Conservation (phyloP, 2,329 filamentous ascomycete species). For the Stemphylium lycopersici region DNA sequence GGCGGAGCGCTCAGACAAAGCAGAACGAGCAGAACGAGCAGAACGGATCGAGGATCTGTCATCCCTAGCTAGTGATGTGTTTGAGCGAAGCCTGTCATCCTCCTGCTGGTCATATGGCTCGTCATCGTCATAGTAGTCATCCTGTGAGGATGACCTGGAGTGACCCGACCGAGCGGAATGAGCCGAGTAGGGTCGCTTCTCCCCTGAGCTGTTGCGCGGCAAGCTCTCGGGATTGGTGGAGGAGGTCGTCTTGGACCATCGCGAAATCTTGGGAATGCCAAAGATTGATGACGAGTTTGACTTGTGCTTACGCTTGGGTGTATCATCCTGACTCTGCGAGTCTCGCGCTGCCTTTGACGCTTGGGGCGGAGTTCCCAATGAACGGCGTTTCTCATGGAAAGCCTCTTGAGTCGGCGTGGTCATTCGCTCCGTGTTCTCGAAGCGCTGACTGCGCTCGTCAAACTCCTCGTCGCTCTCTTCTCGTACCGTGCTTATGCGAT, state of each 20-base stretch:
- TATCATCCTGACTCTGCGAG: slow-evolving; percentile 77
- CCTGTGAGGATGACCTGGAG: slow-evolving; percentile 81
- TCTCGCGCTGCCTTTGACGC: slow-evolving; percentile 40
- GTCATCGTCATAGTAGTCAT: slow-evolving; percentile 69
- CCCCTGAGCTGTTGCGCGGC: slow-evolving; percentile 64
- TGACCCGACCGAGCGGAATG: slow-evolving; percentile 50
- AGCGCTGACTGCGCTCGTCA: slow-evolving; percentile 62
- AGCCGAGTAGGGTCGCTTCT: slow-evolving; percentile 67
- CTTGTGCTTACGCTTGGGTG: slow-evolving; percentile 84
- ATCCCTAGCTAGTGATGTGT: slow-evolving; percentile 40
- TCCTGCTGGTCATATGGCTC: slow-evolving; percentile 61
- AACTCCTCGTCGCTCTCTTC: slow-evolving; percentile 82
- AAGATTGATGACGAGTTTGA: slow-evolving; percentile 81
- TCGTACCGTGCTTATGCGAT: slow-evolving; percentile 87
- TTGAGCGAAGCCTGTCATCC: slow-evolving; percentile 60
- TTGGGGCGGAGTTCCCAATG: slow-evolving; percentile 62
- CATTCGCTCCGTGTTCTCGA: slow-evolving; percentile 64
- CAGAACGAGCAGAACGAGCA: slow-evolving; percentile 11
- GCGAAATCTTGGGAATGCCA: slow-evolving; percentile 80
- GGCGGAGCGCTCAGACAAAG: slow-evolving; percentile 46
- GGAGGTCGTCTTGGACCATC: slow-evolving; percentile 96
- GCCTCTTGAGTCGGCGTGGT: slow-evolving; percentile 66
- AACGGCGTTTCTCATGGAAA: slow-evolving; percentile 45
- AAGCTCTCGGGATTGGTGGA: slow-evolving; percentile 84
- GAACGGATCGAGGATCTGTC: slow-evolving; percentile 38